Base-by-base conservation (phyloP, 139 green algal genomes). In the Diplosphaera chodatii region DNA sequence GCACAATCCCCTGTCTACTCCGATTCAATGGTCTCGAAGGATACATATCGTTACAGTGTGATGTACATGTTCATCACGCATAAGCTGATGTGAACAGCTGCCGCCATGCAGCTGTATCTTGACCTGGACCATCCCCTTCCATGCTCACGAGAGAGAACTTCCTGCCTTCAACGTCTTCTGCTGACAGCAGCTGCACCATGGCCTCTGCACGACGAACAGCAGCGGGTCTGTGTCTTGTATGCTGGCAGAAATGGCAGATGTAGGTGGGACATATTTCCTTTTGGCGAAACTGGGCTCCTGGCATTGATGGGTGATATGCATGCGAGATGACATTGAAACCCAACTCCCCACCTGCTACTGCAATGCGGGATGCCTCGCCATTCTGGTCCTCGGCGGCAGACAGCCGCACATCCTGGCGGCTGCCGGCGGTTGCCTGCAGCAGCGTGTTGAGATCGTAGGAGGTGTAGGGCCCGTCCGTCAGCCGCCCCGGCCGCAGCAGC, bases 381-480 rank as follows among this genome's bases (percentile, higher is more conserved):
- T 69, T 21, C 32, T 90, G 79, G 34, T 87, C 79, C 74, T 96
- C 91, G 23, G 59, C 40, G 0, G 75, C 31, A 4, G 85, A 85
- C 34, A 96, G 71, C 71, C 79, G 67, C 48, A 88, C 63, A 20
- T 78, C 74, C 64, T 84, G 78, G 16, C 78, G 71, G 40, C 32
- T 77, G 37, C 81, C 83, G 37, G 56, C 70, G 16, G 80, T 85
- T 33, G 74, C 87, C 70, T 94, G 81, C 18, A 98, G 78, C 70
- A 99, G 80, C 0, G 95, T 98, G 84, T 98, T 99, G 31, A 99
- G 77, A 82, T 99, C 95, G 77, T 90, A 98, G 3, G 84, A 94
- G 32, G 95, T 99, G 88, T 98, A 99, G 27, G 95, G 95, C 0
- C 93, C 94, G 79, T 99, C 95, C 22, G 93, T 98, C 16, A 99